phyloP scores from a whole-genome alignment of 768 basidiomycete genomes.

The Lentinula aciculospora region DNA sequence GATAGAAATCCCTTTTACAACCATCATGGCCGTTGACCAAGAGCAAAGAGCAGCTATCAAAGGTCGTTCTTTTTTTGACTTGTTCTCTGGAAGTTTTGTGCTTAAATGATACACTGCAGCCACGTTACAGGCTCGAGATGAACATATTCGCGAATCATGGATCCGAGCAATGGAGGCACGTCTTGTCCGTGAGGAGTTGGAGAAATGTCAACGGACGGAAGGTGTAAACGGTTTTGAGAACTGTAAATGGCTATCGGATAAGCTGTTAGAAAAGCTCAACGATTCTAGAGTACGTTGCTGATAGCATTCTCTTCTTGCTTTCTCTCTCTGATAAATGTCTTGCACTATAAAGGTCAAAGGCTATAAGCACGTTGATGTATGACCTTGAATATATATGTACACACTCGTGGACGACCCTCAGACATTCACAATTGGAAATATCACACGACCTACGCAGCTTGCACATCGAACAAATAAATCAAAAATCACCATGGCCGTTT shows the following conservation, averaged over 20 bases:
- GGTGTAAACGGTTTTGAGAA: conserved; percentile 90
- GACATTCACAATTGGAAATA: too few relatives aligned
- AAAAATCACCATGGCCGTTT: too few relatives aligned
- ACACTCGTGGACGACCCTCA: too few relatives aligned
- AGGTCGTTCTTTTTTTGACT: conserved; percentile 24
- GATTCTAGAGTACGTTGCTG: conserved; percentile 69
- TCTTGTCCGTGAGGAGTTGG: conserved; percentile 81
- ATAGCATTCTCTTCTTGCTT: neutral
- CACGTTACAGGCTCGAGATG: conserved; percentile 64
- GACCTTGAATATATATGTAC: neutral
- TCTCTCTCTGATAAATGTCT: conserved; percentile 4
- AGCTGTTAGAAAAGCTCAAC: conserved; percentile 72
- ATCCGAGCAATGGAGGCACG: conserved; percentile 90
- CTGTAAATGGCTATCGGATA: conserved; percentile 81
- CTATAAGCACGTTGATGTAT: conserved; percentile 68
- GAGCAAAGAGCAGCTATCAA: conserved; percentile 42
- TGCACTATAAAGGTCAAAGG: conserved; percentile 66
- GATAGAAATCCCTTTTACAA: conserved; percentile 13
- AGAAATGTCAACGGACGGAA: conserved; percentile 85
- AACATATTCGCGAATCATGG: conserved; percentile 87
- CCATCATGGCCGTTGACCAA: conserved; percentile 36
- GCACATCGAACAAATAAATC: too few relatives aligned
- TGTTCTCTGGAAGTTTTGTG: conserved; percentile 1
- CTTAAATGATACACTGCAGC: conserved; percentile 29
- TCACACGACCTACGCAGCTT: too few relatives aligned